phyloP scores from a whole-genome alignment of 2,329 filamentous ascomycete genomes.

The Daldinia sp. region DNA sequence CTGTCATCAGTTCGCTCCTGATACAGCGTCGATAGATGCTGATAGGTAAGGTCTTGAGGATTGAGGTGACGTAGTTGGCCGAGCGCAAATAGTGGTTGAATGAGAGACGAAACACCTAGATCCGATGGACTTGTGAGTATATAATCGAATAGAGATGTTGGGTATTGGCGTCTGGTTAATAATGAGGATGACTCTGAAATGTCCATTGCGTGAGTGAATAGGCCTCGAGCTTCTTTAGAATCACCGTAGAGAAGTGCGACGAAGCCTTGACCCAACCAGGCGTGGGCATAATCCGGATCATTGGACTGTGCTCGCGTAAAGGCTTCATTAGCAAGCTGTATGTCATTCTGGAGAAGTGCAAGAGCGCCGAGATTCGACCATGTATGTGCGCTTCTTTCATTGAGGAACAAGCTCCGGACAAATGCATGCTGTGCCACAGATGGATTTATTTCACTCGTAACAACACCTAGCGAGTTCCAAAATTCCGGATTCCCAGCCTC shows the following conservation, averaged over 20 bases:
- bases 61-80: constrained; percentile 81
- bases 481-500: constrained; percentile 96
- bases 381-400: constrained; percentile 83
- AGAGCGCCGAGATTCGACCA: constrained; percentile 94
- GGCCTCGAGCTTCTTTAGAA: constrained; percentile 78
- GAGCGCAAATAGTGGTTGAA: constrained; percentile 90
- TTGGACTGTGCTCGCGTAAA: constrained; percentile 93
- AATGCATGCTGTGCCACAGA: constrained; percentile 94
- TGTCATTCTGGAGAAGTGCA: constrained; percentile 85
- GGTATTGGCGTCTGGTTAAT: constrained; percentile 82
- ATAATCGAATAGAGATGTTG: constrained; percentile 84
- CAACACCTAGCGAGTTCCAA: constrained; percentile 95
- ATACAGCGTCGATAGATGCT: constrained; percentile 83
- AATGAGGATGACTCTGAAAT: constrained; percentile 83
- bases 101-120: constrained; percentile 70
- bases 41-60: constrained; percentile 76
- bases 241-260: constrained; percentile 84
- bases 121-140: constrained; percentile 70
- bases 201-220: constrained; percentile 95
- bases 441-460: constrained; percentile 86
- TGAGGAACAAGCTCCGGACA: constrained; percentile 89
- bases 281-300: constrained; percentile 92
- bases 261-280: constrained; percentile 93
- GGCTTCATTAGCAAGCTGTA: constrained; percentile 86
- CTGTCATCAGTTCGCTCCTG: constrained; percentile 83